Base-by-base conservation (phyloP, 768 basidiomycete species). In the Auricularia sp. region DNA sequence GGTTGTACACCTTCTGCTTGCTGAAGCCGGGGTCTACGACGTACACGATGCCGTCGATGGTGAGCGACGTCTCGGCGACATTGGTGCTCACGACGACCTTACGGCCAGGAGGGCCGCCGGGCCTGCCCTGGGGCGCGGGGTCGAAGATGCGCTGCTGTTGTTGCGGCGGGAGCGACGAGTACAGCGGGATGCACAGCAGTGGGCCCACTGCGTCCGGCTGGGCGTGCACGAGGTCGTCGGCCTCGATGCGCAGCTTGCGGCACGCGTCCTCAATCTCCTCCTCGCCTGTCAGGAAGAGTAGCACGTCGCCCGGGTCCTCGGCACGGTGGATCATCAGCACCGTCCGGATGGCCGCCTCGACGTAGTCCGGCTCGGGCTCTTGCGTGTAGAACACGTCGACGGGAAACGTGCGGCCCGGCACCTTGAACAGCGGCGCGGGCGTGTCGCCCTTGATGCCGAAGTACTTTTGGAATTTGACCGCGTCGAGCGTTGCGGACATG, bases 41-140 rank as follows among this genome's bases (percentile, higher is more conserved):
- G 70, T 98, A 99, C n/a, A 99, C 95, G 70, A 99, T 98, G 23
- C 96, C 96, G 69, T 99, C 96, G 65, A 99, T 98, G 2, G 96
- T 99, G 53, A 98, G 77, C 2, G 93, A 96, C 1, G 96, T 98
- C 76, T 99, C 96, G 3, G 97, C 97, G 65, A 98, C 93, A 72
- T 98, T 99, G 35, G 96, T 99, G 8, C 94, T 92, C 0, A 99
- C 80, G 36, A 99, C 90, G 54, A 98, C 84, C 74, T 99, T 99
- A 65, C 96, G 84, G 0, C 96, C 96, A 0, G 89, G 87, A 0
- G 93, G 88, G 1, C 93, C 88, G 61, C 79, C 85, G 0, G 83
- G 73, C 0, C 75, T 78, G 2, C 81, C 78, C 3, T 79, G 68
- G 7, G 96, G 96, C 1, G 95, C 79, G 0, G 91, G 81, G 69